Conservation (phyloP, 306 rosid species). For the Sechiopsis laciniata region DNA sequence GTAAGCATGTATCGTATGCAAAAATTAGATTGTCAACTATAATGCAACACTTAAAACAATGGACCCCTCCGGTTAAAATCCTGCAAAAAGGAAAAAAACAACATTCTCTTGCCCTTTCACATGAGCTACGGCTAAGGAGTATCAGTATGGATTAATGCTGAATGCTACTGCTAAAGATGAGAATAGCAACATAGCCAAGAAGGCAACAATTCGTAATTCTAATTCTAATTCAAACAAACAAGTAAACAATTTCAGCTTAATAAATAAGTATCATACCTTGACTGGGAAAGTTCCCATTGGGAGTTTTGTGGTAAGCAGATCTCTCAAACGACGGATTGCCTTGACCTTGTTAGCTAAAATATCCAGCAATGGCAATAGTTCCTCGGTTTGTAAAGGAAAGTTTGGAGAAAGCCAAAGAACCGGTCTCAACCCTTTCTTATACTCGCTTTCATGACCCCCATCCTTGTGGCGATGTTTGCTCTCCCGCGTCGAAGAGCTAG, state of each 20-base stretch:
- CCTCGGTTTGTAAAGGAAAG: conserved; percentile 81
- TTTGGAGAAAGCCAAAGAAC: conserved; percentile 93
- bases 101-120: background rate
- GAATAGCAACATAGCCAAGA: conserved; percentile 5
- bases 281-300: conserved; percentile 96
- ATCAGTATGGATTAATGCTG: background rate
- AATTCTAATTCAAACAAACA: background rate
- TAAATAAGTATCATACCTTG: conserved; percentile 51
- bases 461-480: conserved; percentile 65
- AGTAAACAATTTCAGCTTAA: background rate
- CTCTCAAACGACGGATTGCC: conserved; percentile 97
- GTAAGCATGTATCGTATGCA: background rate
- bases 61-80: background rate
- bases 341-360: conserved; percentile 94
- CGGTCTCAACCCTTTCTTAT: conserved; percentile 91
- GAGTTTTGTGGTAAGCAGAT: conserved; percentile 92
- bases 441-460: conserved; percentile 73
- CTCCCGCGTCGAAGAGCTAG: conserved; percentile 45
- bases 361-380: conserved; percentile 87
- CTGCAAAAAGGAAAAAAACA: background rate
- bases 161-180: background rate
- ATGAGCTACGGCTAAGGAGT: background rate
- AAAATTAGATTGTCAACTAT: background rate
- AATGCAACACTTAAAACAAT: background rate
- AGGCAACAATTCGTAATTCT: background rate